These are phyloP conservation scores for Solanum rostratum DNA, from an alignment of 257 asterid species.

Conservation along the genomic window DNA sequence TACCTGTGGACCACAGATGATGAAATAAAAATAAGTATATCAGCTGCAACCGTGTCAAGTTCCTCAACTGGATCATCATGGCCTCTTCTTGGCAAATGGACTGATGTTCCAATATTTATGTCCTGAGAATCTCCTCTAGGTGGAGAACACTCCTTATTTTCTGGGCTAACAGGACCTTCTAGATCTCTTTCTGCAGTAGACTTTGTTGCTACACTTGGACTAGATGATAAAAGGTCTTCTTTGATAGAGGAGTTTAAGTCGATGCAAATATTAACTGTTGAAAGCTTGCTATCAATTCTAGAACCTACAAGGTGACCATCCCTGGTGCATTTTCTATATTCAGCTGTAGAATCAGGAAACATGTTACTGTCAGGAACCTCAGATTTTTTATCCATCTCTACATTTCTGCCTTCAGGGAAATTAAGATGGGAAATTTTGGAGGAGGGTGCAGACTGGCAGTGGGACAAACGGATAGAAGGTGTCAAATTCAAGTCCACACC, in stretches of 20 bases:
- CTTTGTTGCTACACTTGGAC: background rate
- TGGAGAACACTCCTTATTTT: constrained; percentile 47
- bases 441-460: background rate
- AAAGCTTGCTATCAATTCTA: constrained; percentile 6
- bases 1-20: constrained; percentile 6
- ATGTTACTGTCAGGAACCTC: background rate
- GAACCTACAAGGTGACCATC: background rate
- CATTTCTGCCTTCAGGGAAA: background rate
- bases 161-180: constrained; percentile 47
- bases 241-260: constrained; percentile 11
- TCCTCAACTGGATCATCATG: background rate
- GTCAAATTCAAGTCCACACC: constrained; percentile 33
- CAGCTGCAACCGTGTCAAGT: constrained; percentile 41
- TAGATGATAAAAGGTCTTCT: constrained; percentile 14
- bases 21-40: constrained; percentile 29
- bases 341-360: background rate
- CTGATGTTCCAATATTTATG: constrained; percentile 10
- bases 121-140: constrained; percentile 44
- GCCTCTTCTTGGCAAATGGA: constrained; percentile 2
- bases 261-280: constrained; percentile 9
- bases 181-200: constrained; percentile 15
- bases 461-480: constrained; percentile 17
- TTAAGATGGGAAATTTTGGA: background rate
- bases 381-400: background rate
- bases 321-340: background rate